Base-by-base conservation (phyloP, 305 asterid species). In the Solanum hybrid region DNA sequence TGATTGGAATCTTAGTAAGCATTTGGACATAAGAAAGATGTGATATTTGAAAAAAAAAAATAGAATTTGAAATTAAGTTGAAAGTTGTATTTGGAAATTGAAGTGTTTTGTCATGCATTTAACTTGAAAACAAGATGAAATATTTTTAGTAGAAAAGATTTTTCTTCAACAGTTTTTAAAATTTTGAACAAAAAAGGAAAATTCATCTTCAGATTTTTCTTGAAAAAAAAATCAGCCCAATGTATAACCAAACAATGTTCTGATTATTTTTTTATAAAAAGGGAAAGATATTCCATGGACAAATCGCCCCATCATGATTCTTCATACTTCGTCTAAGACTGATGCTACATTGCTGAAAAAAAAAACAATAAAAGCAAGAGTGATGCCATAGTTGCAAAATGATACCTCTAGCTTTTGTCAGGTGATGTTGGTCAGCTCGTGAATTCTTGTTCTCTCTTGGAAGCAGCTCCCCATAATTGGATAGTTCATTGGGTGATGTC, bases 351-450 rank as follows among this genome's bases (percentile, higher is more conserved):
- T 86, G 88, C 78, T 85, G 87, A 8, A 42, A 11, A 61, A 61
- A 34, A 33, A 61, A 86, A 33, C 33, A 86, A 84, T 34, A 34
- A 34, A 13, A 71, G 89, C 35, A 11, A 22, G 87, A 80, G 46
- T 84, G 86, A 29, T 36, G 33, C 69, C 79, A 87, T 90, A 86
- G 37, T 80, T 79, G 88, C 51, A 87, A 39, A 85, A 90, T 88
- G 31, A 84, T 93, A 96, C 97, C 97, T 92, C 86, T 84, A 89
- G 92, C 83, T 87, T 93, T 93, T 93, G 89, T 91, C 86, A 93
- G 75, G 91, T 94, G 86, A 37, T 89, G 91, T 89, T 90, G 89
- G 87, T 90, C 79, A 87, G 90, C 93, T 90, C 79, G 90, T 79
- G 77, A 89, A 71, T 91, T 91, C 89, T 78, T 89, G 89, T 92